Evolutionary conservation across 176 grass and related monocot species (phyloP), one percentile per base, ranked within the genome.

Genomic region (Cocos nucifera): DNA sequence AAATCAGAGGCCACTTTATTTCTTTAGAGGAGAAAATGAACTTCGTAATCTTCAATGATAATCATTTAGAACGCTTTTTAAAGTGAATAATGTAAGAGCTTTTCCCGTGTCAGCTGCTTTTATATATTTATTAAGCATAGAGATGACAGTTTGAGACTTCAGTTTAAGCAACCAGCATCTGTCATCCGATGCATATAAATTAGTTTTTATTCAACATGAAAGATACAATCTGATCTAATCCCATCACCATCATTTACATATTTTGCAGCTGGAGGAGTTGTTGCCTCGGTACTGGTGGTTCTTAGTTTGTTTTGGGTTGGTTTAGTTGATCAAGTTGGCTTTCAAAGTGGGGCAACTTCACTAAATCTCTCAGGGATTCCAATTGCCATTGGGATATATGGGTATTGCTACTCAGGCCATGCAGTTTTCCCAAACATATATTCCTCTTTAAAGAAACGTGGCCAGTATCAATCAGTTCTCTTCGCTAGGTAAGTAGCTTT

Each of bases 391-490:
- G 93, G 93, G 56, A 51, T 98, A 53, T 98, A 88, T 62, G 93
- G 87, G 39, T 98, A 83, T 21, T 78, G 84, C 79, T 98, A 83
- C 73, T 98, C 93, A 19, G 84, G 87, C 3, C 93, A 98, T 30
- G 93, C 87, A 49, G 81, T 98, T 53, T 98, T 98, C 74, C 93
- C 93, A 21, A 98, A 98, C 73, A 98, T 98, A 48, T 98, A 92
- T 62, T 83, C 87, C 51, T 98, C 93, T 69, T 69, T 92, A 18
- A 98, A 86, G 76, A 86, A 91, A 20, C 74, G 73, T 22, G 75
- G 72, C 29, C 84, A 97, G 14, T 92, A 84, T 18, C 76, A 84
- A 17, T 70, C 76, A 5, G 53, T 98, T 54, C 67, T 98, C 16
- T 72, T 85, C 61, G 61, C 84, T 25, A 85, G 93, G 93, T 88